A percentile compares a stretch with the other conserved stretches of the same genome.
Evolutionary conservation across 1,284 basidiomycete species (phyloP).

Genomic region (Leccinum pallidistipes): DNA sequence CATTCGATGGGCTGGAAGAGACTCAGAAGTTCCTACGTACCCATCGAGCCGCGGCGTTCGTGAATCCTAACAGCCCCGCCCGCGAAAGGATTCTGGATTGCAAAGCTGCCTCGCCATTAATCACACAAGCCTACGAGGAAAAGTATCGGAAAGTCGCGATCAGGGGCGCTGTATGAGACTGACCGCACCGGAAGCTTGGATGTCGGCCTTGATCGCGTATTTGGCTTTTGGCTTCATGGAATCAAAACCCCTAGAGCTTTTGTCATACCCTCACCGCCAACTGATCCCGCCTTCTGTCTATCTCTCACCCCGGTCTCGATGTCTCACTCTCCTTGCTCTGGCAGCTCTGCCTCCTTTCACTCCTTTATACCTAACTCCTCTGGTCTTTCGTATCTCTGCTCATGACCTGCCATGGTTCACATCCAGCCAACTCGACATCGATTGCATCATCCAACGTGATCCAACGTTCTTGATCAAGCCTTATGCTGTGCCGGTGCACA

Average conservation of each 20-base stretch:
- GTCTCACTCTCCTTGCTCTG: conserved; percentile 12
- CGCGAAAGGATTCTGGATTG: conserved; percentile 66
- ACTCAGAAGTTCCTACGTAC: conserved; percentile 71
- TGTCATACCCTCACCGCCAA: conserved; percentile 9
- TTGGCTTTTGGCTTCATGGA: conserved; percentile 13
- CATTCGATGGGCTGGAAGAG: conserved; percentile 71
- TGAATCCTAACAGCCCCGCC: conserved; percentile 60
- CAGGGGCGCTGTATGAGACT: conserved; percentile 60
- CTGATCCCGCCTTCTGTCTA: conserved; percentile 16
- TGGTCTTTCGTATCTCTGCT: conserved; percentile 7
- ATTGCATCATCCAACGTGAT: conserved; percentile 9
- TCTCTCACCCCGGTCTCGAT: conserved; percentile 9
- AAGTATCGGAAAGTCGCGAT: conserved; percentile 78
- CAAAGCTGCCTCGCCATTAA: conserved; percentile 51
- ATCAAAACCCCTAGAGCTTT: conserved; percentile 17
- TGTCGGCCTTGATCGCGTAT: conserved; percentile 1
- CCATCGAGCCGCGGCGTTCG: conserved; percentile 72
- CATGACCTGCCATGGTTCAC: conserved; percentile 3
- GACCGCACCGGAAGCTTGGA: conserved; percentile 8
- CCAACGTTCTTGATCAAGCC: conserved; percentile 4
- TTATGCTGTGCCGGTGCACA: neutral
- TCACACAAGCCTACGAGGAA: conserved; percentile 64
- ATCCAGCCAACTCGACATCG: conserved; percentile 1
- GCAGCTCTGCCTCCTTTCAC: conserved; percentile 2
- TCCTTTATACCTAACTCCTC: conserved; percentile 14